Evolutionary conservation across 495 filamentous ascomycete genomes (phyloP), one percentile per base, ranked within the genome.

Genomic region (Penicillium atrosanguineum): DNA sequence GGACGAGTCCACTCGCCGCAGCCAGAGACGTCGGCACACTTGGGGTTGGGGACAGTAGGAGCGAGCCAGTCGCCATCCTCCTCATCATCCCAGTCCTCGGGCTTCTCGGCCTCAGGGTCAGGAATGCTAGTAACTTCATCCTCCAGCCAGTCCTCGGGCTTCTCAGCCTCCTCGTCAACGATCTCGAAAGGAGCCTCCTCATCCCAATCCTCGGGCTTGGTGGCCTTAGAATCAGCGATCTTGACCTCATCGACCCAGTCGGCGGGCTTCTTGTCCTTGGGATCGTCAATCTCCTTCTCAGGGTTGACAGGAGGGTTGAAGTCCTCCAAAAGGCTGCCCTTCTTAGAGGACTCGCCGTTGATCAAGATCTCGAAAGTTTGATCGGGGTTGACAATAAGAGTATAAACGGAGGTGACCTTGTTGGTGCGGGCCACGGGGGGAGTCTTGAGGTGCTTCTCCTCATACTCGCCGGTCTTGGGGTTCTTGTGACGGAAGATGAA

Each of bases 401-500:
- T 97, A 80, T 99, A 99, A 42, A 99, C 84, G 60, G 92, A 85
- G 48, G 90, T 88, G 57, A 87, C 84, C 84, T 97, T 97, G 76
- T 82, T 81, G 69, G 93, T 95, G 64, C 85, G 86, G 65, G 93
- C 91, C 46, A 85, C 76, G 39, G 95, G 91, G 38, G 94, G 85
- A 62, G 82, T 80, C 70, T 83, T 88, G 48, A 97, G 82, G 78
- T 99, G 95, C 85, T 99, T 99, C 88, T 99, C 95, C 83, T 97
- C 94, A 64, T 99, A 99, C 74, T 97, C 93, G 73, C 94, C 92
- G 45, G 91, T 97, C 88, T 96, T 97, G 65, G 95, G 95, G 84
- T 97, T 99, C 88, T 97, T 99, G 89, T 97, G 95, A 70, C 94
- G 93, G 87, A 99, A 95, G 75, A 99, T 99, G 78, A 99, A 96